Evolutionary conservation across 305 asterid species (phyloP).

Genomic region (Fraxinus platypoda): DNA sequence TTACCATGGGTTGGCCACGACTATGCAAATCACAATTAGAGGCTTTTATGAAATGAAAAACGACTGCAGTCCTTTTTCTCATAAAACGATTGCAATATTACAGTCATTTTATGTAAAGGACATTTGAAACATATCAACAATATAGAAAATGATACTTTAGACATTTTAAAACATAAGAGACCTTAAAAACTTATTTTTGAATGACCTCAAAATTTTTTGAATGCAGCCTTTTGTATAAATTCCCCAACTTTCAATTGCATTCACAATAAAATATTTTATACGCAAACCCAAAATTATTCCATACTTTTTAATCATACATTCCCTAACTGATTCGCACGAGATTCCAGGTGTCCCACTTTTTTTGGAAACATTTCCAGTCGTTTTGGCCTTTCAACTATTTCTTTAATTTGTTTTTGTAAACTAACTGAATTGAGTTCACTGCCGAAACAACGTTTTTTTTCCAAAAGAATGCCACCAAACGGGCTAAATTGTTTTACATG

Average conservation of each 20-base stretch:
- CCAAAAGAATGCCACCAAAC: not conserved
- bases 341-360: not conserved
- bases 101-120: too few species aligned
- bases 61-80: too few species aligned
- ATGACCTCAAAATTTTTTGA: not conserved
- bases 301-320: not conserved
- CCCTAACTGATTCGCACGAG: not conserved
- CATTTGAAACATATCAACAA: too few species aligned
- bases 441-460: not conserved
- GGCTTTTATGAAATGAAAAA: too few species aligned
- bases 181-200: not conserved
- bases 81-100: too few species aligned
- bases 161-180: not conserved
- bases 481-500: not conserved
- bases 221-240: not conserved
- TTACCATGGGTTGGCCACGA: too few species aligned
- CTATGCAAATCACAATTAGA: too few species aligned
- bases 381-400: not conserved
- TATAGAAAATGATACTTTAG: not conserved
- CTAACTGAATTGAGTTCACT: not conserved
- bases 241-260: conserved; percentile 10
- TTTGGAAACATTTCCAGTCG: not conserved
- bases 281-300: too few species aligned
- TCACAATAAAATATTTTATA: too few species aligned
- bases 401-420: not conserved